These are phyloP conservation scores for Phytophthora pseudosyringae DNA, from an alignment of 352 stramenopile species.

Conservation along the genomic window DNA sequence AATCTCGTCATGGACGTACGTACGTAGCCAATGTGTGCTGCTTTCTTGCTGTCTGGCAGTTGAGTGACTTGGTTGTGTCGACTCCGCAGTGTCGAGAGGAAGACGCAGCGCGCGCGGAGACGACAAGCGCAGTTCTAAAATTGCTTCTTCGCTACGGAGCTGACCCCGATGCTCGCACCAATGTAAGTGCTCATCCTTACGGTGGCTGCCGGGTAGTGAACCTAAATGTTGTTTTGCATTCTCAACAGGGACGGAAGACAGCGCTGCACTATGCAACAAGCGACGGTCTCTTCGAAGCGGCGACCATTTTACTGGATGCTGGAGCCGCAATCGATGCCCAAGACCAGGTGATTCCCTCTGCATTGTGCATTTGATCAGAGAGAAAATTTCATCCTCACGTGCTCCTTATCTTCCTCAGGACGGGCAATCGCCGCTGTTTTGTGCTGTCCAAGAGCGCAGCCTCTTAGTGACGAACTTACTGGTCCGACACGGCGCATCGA, in stretches of 20 bases:
- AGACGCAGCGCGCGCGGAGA: background rate
- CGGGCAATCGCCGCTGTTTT: slow-evolving; percentile 25
- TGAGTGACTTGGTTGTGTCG: background rate
- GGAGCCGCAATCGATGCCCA: slow-evolving; percentile 15
- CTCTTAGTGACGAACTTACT: slow-evolving; percentile 22
- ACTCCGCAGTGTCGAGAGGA: slow-evolving; percentile 28
- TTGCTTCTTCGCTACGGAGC: slow-evolving; percentile 18
- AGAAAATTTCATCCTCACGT: too few species aligned
- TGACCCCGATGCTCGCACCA: slow-evolving; percentile 14
- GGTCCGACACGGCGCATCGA: slow-evolving; percentile 16
- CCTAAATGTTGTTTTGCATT: too few species aligned
- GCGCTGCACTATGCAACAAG: slow-evolving; percentile 28
- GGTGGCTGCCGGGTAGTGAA: too few species aligned
- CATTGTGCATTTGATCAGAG: background rate
- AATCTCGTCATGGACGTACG: slow-evolving; percentile 36
- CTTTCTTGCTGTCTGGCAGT: background rate
- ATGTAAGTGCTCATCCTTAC: slow-evolving; percentile 4
- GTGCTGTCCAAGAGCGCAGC: slow-evolving; percentile 27
- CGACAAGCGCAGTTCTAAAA: slow-evolving; percentile 5
- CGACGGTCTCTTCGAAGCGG: slow-evolving; percentile 29
- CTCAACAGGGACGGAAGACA: slow-evolving; percentile 18
- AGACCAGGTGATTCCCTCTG: slow-evolving; percentile 15
- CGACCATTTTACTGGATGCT: slow-evolving; percentile 26
- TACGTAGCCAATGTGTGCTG: background rate
- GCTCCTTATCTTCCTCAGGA: slow-evolving; percentile 8